Percentiles rank a stretch among this genome's conserved stretches.
Evolutionary conservation across 192 early-diverging fungal genomes (phyloP).

Genomic region (Coemansia sp.): DNA sequence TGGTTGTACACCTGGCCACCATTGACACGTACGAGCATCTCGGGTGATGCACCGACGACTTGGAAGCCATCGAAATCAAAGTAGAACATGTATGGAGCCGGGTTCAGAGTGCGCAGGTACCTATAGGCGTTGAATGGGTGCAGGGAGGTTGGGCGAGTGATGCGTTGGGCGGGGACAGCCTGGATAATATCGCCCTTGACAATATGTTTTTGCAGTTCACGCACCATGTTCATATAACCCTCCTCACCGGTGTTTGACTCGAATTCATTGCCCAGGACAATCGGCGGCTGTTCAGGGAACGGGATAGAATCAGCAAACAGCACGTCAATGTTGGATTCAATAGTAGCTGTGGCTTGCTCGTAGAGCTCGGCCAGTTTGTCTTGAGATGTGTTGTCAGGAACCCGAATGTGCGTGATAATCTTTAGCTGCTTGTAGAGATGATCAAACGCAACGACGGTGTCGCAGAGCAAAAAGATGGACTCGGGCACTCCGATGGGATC

Average conservation of each 20-base stretch:
- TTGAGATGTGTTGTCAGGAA: slow-evolving; percentile 54
- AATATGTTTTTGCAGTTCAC: slow-evolving; percentile 85
- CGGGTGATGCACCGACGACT: slow-evolving; percentile 96
- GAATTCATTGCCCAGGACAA: slow-evolving; percentile 62
- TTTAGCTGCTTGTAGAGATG: slow-evolving; percentile 88
- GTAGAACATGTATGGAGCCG: slow-evolving; percentile 99
- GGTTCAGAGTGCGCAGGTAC: slow-evolving; percentile 89
- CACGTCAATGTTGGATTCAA: slow-evolving; percentile 62
- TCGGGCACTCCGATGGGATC: slow-evolving; percentile 93
- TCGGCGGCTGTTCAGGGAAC: slow-evolving; percentile 72
- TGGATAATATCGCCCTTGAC: slow-evolving; percentile 97
- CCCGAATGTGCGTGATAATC: slow-evolving; percentile 87
- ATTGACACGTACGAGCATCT: slow-evolving; percentile 94
- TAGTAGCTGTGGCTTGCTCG: slow-evolving; percentile 63
- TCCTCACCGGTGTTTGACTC: slow-evolving; percentile 88
- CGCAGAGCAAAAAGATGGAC: slow-evolving; percentile 90
- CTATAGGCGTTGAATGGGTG: slow-evolving; percentile 99
- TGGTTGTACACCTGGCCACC: slow-evolving; percentile 80
- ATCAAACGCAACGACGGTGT: slow-evolving; percentile 95
- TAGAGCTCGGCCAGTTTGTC: slow-evolving; percentile 61
- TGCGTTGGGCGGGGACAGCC: slow-evolving; percentile 90
- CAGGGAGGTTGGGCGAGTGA: slow-evolving; percentile 79
- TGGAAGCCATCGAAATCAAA: slow-evolving; percentile 91
- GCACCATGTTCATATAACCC: slow-evolving; percentile 89
- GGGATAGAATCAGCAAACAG: slow-evolving; percentile 71